These are phyloP conservation scores for Pisolithus thermaeus DNA, from an alignment of 1,284 basidiomycete species.

Conservation along the genomic window DNA sequence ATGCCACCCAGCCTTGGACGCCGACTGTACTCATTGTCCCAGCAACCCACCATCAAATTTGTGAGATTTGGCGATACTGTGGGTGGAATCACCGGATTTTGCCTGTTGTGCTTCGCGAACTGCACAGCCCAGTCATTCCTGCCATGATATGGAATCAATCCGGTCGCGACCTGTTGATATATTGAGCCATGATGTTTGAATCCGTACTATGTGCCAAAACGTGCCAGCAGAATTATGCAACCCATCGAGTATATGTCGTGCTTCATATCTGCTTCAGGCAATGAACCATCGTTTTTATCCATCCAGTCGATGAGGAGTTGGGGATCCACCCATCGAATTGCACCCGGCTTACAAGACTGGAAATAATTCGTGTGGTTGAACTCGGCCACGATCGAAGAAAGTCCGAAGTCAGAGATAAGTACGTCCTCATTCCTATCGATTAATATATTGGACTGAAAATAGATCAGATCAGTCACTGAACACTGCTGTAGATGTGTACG, in stretches of 20 bases:
- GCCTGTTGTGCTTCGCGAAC: neutral
- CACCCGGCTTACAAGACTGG: constrained; percentile 21
- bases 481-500: neutral
- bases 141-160: neutral
- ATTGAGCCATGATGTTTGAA: neutral
- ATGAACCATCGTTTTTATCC: too few species aligned
- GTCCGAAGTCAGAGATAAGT: constrained; percentile 23
- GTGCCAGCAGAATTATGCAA: constrained; percentile 17
- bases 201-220: neutral
- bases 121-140: neutral
- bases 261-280: neutral
- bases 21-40: neutral
- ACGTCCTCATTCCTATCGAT: neutral
- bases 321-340: constrained; percentile 26
- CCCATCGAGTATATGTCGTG: constrained; percentile 19
- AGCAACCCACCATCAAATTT: constrained; percentile 5
- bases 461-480: neutral
- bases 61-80: neutral
- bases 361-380: constrained; percentile 20
- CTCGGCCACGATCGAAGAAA: constrained; percentile 24
- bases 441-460: neutral
- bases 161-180: constrained; percentile 6
- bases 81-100: neutral
- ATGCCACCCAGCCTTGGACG: neutral
- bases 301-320: constrained; percentile 12